Percentiles rank a stretch among this genome's conserved stretches.
phyloP scores from a whole-genome alignment of 2,329 filamentous ascomycete genomes.

The Pseudopithomyces chartarum region DNA sequence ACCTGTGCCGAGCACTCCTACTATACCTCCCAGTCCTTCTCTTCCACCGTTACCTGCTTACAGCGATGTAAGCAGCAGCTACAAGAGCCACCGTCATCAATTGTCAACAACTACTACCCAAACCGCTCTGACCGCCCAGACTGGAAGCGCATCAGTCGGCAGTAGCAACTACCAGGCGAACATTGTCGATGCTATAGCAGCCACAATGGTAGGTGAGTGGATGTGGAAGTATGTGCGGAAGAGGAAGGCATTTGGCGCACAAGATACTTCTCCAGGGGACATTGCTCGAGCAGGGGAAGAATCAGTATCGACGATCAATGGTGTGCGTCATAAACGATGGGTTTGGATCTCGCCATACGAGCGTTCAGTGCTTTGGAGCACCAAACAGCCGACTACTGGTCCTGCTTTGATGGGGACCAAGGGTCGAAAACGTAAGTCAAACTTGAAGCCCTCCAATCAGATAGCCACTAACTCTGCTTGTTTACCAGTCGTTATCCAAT shows the following conservation, averaged over 20 bases:
- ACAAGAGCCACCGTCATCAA: slow-evolving; percentile 58
- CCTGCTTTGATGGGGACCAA: slow-evolving; percentile 90
- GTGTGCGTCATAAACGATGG: slow-evolving; percentile 88
- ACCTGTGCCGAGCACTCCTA: slow-evolving; percentile 69
- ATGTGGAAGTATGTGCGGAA: slow-evolving; percentile 90
- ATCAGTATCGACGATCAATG: slow-evolving; percentile 68
- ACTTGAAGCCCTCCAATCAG: too few relatives aligned
- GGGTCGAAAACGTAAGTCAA: slow-evolving; percentile 84
- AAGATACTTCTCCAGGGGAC: slow-evolving; percentile 58
- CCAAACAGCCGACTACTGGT: slow-evolving; percentile 90
- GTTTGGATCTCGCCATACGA: slow-evolving; percentile 99
- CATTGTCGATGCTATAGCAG: slow-evolving; percentile 94
- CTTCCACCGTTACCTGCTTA: slow-evolving; percentile 69
- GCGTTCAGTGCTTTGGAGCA: slow-evolving; percentile 95
- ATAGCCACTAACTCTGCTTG: slow-evolving; percentile 20
- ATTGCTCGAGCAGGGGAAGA: slow-evolving; percentile 61
- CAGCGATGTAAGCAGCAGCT: slow-evolving; percentile 67
- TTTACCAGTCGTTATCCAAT: slow-evolving; percentile 82
- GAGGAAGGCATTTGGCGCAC: slow-evolving; percentile 87
- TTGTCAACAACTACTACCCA: slow-evolving; percentile 65
- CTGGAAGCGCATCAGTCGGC: slow-evolving; percentile 61
- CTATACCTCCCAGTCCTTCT: slow-evolving; percentile 70
- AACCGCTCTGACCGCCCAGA: slow-evolving; percentile 62
- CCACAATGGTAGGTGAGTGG: slow-evolving; percentile 98
- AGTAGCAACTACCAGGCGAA: slow-evolving; percentile 69